Evolutionary conservation across 129 eudicot species (phyloP).

Genomic region (Flaveria sonorensis): DNA sequence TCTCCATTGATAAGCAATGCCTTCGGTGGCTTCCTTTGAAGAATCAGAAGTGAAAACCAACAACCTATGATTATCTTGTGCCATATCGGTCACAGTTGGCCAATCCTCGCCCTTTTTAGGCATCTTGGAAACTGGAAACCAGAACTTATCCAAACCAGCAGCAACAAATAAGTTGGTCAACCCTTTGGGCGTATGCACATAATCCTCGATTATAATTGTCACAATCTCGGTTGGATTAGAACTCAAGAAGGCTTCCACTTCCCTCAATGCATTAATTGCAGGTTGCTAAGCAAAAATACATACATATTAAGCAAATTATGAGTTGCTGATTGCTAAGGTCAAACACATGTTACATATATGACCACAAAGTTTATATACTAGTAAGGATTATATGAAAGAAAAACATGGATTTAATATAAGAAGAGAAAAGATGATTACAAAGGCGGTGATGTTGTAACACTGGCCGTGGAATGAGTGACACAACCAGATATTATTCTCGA

Average conservation of each 20-base stretch:
- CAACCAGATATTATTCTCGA: constrained; percentile 90
- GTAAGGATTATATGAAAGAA: constrained; percentile 1
- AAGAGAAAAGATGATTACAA: constrained; percentile 52
- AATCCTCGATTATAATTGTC: constrained; percentile 93
- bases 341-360: not conserved
- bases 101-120: constrained; percentile 89
- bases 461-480: constrained; percentile 91
- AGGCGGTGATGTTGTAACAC: constrained; percentile 92
- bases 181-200: constrained; percentile 90
- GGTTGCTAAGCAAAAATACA: constrained; percentile 63
- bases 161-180: constrained; percentile 65
- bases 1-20: constrained; percentile 96
- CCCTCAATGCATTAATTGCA: constrained; percentile 85
- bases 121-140: constrained; percentile 91
- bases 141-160: constrained; percentile 91
- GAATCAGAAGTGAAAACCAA: constrained; percentile 96
- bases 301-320: constrained; percentile 9
- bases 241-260: constrained; percentile 94
- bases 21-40: constrained; percentile 86
- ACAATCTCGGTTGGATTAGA: constrained; percentile 79
- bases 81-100: constrained; percentile 90
- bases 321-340: constrained; percentile 16
- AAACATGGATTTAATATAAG: not conserved
- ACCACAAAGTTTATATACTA: not conserved
- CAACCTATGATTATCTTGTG: constrained; percentile 68